Evolutionary conservation across 768 basidiomycete genomes (phyloP).

Genomic region (Pleurotus djamor): DNA sequence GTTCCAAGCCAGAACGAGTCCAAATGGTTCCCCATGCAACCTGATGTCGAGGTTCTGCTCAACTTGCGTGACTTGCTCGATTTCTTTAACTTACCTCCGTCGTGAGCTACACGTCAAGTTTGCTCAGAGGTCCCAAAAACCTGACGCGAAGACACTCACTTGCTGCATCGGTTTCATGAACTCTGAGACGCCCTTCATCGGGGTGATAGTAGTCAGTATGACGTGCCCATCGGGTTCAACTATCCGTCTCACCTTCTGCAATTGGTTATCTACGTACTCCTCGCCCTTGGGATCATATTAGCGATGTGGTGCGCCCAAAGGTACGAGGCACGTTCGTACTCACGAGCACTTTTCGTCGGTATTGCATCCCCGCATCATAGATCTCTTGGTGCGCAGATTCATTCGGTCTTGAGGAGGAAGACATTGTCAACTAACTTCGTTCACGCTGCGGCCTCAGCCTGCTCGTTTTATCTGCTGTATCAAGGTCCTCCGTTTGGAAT

Average conservation of each 20-base stretch:
- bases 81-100: conserved; percentile 26
- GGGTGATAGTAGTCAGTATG: not conserved
- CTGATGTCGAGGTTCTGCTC: conserved; percentile 11
- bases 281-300: conserved; percentile 27
- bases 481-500: not conserved
- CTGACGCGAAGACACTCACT: conserved; percentile 11
- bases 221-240: not conserved
- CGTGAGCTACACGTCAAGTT: conserved; percentile 21
- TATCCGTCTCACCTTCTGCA: conserved; percentile 24
- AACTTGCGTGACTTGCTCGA: not conserved
- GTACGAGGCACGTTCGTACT: not conserved
- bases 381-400: conserved; percentile 36
- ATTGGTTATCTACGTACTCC: conserved; percentile 39
- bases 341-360: conserved; percentile 42
- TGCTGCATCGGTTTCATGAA: conserved; percentile 49
- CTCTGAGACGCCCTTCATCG: conserved; percentile 31
- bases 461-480: not conserved
- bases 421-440: conserved; percentile 12
- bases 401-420: conserved; percentile 21
- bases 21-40: conserved; percentile 46
- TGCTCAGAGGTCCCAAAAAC: too few species aligned
- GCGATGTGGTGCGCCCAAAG: not conserved
- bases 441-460: not conserved
- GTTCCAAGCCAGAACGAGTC: conserved; percentile 43
- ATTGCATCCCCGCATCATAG: conserved; percentile 36